A percentile compares a stretch with the other conserved stretches of the same genome.
Conservation (phyloP, 1,139 yeast genomes). For the Wickerhamomyces sp. region DNA sequence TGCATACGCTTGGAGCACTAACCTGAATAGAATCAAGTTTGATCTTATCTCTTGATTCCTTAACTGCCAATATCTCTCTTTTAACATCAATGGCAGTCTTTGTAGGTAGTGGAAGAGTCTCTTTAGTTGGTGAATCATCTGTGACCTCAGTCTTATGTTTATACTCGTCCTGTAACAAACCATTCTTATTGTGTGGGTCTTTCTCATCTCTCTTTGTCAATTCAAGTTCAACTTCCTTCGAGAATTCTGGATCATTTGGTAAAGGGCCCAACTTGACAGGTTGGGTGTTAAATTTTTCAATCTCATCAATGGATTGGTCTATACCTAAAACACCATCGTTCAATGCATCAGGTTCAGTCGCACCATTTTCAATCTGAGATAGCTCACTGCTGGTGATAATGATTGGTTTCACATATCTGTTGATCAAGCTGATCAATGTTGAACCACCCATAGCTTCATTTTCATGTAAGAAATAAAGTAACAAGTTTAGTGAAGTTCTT, state of each 20-base stretch:
- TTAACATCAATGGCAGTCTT: conserved; percentile 77
- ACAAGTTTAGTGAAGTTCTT: conserved; percentile 76
- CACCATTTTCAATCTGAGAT: conserved; percentile 21
- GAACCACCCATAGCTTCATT: conserved; percentile 93
- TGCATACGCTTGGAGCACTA: conserved; percentile 88
- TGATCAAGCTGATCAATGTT: conserved; percentile 74
- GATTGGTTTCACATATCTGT: conserved; percentile 76
- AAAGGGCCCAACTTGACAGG: conserved; percentile 76
- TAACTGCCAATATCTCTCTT: conserved; percentile 69
- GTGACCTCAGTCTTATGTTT: background rate
- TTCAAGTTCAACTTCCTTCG: conserved; percentile 80
- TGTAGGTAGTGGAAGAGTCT: conserved; percentile 77
- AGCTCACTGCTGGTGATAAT: conserved; percentile 35
- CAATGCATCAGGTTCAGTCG: conserved; percentile 65
- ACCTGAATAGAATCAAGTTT: conserved; percentile 65
- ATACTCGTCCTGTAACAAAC: conserved; percentile 42
- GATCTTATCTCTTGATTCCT: conserved; percentile 75
- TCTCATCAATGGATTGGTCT: conserved; percentile 33
- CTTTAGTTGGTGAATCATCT: conserved; percentile 67
- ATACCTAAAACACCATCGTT: conserved; percentile 47
- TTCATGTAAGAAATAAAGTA: conserved; percentile 84
- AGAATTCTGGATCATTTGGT: conserved; percentile 82
- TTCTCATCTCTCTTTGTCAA: conserved; percentile 70
- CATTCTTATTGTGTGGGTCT: conserved; percentile 30
- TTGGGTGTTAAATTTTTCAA: conserved; percentile 60